A percentile compares a stretch with the other conserved stretches of the same genome.
phyloP scores from a whole-genome alignment of 2,329 filamentous ascomycete genomes.

The Ophiostoma perfectum region DNA sequence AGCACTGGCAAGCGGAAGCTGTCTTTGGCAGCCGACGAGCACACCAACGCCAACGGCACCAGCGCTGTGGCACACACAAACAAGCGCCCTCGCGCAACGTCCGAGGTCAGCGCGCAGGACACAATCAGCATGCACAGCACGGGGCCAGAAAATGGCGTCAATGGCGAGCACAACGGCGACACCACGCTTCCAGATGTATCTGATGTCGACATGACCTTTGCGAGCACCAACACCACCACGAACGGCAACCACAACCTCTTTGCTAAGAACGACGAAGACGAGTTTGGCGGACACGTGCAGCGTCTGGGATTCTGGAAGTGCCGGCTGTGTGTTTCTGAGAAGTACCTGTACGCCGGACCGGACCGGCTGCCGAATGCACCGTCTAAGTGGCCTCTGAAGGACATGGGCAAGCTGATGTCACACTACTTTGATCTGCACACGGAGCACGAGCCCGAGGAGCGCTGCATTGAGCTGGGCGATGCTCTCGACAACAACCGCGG shows the following conservation, averaged over 20 bases:
- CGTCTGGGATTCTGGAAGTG: slow-evolving; percentile 46
- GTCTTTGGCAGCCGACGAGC: not conserved
- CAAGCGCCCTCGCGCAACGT: slow-evolving; percentile 21
- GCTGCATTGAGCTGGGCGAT: slow-evolving; percentile 40
- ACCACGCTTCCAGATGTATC: not conserved
- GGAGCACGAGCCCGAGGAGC: slow-evolving; percentile 40
- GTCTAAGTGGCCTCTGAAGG: slow-evolving; percentile 44
- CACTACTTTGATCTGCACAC: slow-evolving; percentile 44
- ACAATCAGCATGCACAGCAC: slow-evolving; percentile 23
- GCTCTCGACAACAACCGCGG: slow-evolving; percentile 41
- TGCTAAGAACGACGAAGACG: slow-evolving; percentile 23
- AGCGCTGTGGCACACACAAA: not conserved
- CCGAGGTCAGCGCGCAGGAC: slow-evolving; percentile 22
- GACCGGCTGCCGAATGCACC: slow-evolving; percentile 41
- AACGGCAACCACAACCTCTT: slow-evolving; percentile 21
- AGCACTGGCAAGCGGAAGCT: slow-evolving; percentile 7
- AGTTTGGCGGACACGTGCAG: slow-evolving; percentile 31
- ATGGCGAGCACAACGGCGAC: slow-evolving; percentile 2
- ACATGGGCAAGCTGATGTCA: slow-evolving; percentile 44
- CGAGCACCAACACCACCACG: not conserved
- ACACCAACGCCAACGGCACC: not conserved
- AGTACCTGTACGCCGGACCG: slow-evolving; percentile 39
- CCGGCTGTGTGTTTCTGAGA: slow-evolving; percentile 40
- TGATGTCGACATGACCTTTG: slow-evolving; percentile 18
- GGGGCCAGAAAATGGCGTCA: not conserved